phyloP scores from a whole-genome alignment of 73 alveolate genomes.

The Halteria grandinella region DNA sequence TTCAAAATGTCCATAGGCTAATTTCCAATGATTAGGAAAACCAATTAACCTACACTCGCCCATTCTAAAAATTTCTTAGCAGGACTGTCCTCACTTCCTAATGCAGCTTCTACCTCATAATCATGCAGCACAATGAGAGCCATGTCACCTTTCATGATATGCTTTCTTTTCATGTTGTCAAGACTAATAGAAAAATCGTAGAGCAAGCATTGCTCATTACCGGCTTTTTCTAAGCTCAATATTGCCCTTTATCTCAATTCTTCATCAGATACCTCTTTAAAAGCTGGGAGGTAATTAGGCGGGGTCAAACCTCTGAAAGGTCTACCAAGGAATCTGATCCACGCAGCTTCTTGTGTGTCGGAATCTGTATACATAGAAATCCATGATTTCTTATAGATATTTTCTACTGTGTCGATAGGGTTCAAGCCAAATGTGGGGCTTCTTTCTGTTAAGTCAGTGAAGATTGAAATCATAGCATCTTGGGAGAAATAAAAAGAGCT shows the following conservation, averaged over 20 bases:
- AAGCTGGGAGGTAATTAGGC: not conserved
- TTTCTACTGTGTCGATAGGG: constrained; percentile 26
- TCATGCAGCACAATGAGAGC: constrained; percentile 9
- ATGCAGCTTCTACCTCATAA: constrained; percentile 1
- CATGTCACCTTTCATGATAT: not conserved
- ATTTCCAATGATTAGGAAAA: no score
- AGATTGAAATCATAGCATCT: constrained; percentile 21
- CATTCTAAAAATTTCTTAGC: no score
- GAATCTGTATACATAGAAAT: constrained; percentile 13
- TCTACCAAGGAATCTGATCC: constrained; percentile 25
- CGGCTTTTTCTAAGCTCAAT: constrained; percentile 3
- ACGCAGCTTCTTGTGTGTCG: not conserved
- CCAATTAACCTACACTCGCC: no score
- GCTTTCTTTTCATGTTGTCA: not conserved
- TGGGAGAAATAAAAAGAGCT: constrained; percentile 20
- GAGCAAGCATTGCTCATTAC: not conserved
- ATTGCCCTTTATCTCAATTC: constrained; percentile 26
- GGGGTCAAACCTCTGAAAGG: not conserved
- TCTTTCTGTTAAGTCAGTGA: constrained; percentile 46
- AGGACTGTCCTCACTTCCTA: not conserved
- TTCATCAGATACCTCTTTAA: not conserved
- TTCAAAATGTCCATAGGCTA: no score
- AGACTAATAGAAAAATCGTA: constrained; percentile 26
- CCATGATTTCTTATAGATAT: constrained; percentile 2
- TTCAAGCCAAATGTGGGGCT: constrained; percentile 38